phyloP scores from a whole-genome alignment of 805 yeast species.

The Candida patagonica region DNA sequence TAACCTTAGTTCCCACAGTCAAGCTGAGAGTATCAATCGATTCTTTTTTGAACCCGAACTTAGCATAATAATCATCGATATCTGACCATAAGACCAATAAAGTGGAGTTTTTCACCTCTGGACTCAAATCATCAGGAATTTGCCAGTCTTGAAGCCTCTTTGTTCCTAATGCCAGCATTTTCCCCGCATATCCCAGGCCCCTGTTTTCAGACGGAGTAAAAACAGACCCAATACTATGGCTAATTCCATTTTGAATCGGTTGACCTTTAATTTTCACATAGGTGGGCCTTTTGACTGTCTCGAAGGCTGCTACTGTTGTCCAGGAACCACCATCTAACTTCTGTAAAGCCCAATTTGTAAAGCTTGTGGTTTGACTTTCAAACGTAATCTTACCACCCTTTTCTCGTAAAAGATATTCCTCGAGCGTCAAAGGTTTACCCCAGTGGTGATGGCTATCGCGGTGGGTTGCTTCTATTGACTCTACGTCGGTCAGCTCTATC shows the following conservation, averaged over 20 bases:
- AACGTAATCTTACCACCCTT: slow-evolving; percentile 13
- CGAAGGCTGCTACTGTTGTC: slow-evolving; percentile 34
- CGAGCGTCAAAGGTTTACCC: slow-evolving; percentile 20
- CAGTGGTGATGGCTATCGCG: slow-evolving; percentile 18
- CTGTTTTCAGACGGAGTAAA: slow-evolving; percentile 42
- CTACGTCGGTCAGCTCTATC: slow-evolving; percentile 8
- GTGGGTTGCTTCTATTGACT: slow-evolving; percentile 15
- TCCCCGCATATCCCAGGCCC: slow-evolving; percentile 45
- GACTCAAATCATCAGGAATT: neutral
- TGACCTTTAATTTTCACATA: slow-evolving; percentile 17
- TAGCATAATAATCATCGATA: slow-evolving; percentile 55
- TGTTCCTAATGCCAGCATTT: slow-evolving; percentile 32
- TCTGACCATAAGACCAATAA: slow-evolving; percentile 57
- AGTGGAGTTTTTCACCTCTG: slow-evolving; percentile 18
- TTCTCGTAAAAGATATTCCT: slow-evolving; percentile 22
- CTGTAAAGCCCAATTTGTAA: slow-evolving; percentile 23
- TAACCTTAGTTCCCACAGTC: neutral
- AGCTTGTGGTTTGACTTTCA: slow-evolving; percentile 12
- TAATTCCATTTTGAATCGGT: slow-evolving; percentile 13
- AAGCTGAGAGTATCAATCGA: slow-evolving; percentile 11
- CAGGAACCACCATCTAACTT: slow-evolving; percentile 21
- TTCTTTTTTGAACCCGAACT: slow-evolving; percentile 39
- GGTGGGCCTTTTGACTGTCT: slow-evolving; percentile 32
- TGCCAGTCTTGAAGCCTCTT: slow-evolving; percentile 19
- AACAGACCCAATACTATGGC: slow-evolving; percentile 45